A percentile compares a stretch with the other conserved stretches of the same genome.
These are phyloP conservation scores for Hyaloscypha finlandica DNA, from an alignment of 495 filamentous ascomycete species.

Conservation along the genomic window DNA sequence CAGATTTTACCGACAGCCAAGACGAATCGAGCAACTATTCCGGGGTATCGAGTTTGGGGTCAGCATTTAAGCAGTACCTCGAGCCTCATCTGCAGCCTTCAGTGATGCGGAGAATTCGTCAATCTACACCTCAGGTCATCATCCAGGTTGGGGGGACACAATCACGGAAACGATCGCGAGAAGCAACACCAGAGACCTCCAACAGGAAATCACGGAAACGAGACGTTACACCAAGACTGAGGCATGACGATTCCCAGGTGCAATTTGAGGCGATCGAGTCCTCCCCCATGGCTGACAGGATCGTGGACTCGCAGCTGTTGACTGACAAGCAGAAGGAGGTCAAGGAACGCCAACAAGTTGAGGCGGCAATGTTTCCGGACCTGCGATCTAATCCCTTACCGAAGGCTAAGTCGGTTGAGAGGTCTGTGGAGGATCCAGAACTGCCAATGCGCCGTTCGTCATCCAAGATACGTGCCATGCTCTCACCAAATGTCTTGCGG, in stretches of 20 bases:
- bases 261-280: slow-evolving; percentile 69
- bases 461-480: slow-evolving; percentile 15
- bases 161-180: slow-evolving; percentile 30
- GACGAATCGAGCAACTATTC: slow-evolving; percentile 14
- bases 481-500: slow-evolving; percentile 31
- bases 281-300: slow-evolving; percentile 44
- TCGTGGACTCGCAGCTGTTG: slow-evolving; percentile 62
- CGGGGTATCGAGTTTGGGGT: neutral
- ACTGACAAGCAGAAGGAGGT: slow-evolving; percentile 77
- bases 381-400: slow-evolving; percentile 61
- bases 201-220: slow-evolving; percentile 28
- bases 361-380: slow-evolving; percentile 69
- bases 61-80: slow-evolving; percentile 1
- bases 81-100: neutral
- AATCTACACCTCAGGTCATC: slow-evolving; percentile 26
- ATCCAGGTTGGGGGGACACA: slow-evolving; percentile 30
- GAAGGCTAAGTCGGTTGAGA: slow-evolving; percentile 24
- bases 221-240: slow-evolving; percentile 40
- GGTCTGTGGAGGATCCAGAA: slow-evolving; percentile 12
- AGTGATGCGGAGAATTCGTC: slow-evolving; percentile 1
- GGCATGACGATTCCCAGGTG: slow-evolving; percentile 79
- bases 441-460: slow-evolving; percentile 24
- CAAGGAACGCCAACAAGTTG: slow-evolving; percentile 60
- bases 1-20: slow-evolving; percentile 24
- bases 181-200: slow-evolving; percentile 33